A percentile compares a stretch with the other conserved stretches of the same genome.
Conservation (phyloP, 768 basidiomycete species). For the Boletus tomentosulus region DNA sequence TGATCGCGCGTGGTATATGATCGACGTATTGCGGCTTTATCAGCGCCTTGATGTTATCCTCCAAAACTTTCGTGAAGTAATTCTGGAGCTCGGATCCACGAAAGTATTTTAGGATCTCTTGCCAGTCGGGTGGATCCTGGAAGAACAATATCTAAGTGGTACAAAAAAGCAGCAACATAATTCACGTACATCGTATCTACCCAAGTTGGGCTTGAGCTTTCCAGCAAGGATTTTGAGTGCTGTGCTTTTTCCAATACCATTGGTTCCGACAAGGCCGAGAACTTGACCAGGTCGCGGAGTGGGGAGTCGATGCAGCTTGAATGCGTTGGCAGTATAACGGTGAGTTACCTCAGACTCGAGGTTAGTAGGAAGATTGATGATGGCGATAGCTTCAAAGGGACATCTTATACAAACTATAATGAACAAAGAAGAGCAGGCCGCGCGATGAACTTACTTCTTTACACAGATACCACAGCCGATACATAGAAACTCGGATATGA, state of each 20-base stretch:
- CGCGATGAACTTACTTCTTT: slow-evolving; percentile 72
- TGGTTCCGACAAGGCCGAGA: slow-evolving; percentile 96
- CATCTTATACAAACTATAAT: slow-evolving; percentile 53
- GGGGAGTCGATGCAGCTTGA: slow-evolving; percentile 97
- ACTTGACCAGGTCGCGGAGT: slow-evolving; percentile 98
- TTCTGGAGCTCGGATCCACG: slow-evolving; percentile 98
- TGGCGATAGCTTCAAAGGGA: slow-evolving; percentile 97
- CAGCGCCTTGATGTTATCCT: slow-evolving; percentile 96
- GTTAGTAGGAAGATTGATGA: slow-evolving; percentile 98
- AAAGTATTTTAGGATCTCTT: slow-evolving; percentile 97
- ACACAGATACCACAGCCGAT: slow-evolving; percentile 99
- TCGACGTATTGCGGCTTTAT: slow-evolving; percentile 99
- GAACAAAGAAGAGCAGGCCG: slow-evolving; percentile 1
- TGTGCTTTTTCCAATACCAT: slow-evolving; percentile 99
- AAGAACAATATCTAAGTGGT: background rate
- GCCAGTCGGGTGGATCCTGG: slow-evolving; percentile 98
- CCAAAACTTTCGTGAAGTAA: slow-evolving; percentile 98
- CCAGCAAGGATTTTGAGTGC: slow-evolving; percentile 96
- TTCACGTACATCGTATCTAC: slow-evolving; percentile 81
- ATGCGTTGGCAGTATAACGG: slow-evolving; percentile 96
- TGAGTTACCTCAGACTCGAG: slow-evolving; percentile 95
- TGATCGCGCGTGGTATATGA: slow-evolving; percentile 95
- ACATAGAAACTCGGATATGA: slow-evolving; percentile 97
- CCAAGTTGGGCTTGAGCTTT: slow-evolving; percentile 96
- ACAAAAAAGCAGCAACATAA: background rate